A percentile compares a stretch with the other conserved stretches of the same genome.
phyloP scores from a whole-genome alignment of 2,329 filamentous ascomycete species.

The Aspergillus vadensis region DNA sequence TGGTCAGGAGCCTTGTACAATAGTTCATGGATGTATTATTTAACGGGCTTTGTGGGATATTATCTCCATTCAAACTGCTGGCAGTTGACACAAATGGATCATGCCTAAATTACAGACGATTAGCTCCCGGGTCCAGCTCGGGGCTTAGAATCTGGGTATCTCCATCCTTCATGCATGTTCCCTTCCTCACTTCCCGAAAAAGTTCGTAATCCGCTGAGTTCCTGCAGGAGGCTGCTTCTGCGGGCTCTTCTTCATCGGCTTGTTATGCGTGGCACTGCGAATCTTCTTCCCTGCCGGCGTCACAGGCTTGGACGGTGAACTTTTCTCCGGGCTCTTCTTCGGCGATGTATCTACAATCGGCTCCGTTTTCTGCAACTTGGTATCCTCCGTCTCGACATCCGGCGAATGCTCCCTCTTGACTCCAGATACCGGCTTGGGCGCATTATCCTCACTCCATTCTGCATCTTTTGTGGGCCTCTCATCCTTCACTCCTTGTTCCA shows the following conservation, averaged over 20 bases:
- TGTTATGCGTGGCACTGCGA: conserved; percentile 61
- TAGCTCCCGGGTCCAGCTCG: neutral
- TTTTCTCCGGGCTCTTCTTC: conserved; percentile 37
- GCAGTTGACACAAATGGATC: conserved; percentile 14
- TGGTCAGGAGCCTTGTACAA: conserved; percentile 15
- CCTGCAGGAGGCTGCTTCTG: conserved; percentile 49
- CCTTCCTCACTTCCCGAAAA: conserved; percentile 46
- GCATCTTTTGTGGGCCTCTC: conserved; percentile 42
- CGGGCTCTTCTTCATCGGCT: conserved; percentile 46
- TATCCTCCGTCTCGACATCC: conserved; percentile 16
- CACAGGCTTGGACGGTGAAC: conserved; percentile 26
- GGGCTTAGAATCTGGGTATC: neutral
- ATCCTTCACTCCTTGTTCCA: conserved; percentile 26
- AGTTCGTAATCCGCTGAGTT: conserved; percentile 55
- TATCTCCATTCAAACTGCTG: conserved; percentile 18
- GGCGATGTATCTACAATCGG: conserved; percentile 25
- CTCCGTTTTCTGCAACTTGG: conserved; percentile 31
- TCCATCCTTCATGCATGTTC: neutral
- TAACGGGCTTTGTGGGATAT: neutral
- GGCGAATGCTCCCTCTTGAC: conserved; percentile 54
- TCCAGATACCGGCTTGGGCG: conserved; percentile 49
- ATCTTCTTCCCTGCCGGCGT: conserved; percentile 44
- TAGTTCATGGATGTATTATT: conserved; percentile 15
- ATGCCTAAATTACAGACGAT: neutral
- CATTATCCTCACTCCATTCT: conserved; percentile 54